A percentile compares a stretch with the other conserved stretches of the same genome.
phyloP scores from a whole-genome alignment of 2,329 filamentous ascomycete species.

The Verruconis gallopava region DNA sequence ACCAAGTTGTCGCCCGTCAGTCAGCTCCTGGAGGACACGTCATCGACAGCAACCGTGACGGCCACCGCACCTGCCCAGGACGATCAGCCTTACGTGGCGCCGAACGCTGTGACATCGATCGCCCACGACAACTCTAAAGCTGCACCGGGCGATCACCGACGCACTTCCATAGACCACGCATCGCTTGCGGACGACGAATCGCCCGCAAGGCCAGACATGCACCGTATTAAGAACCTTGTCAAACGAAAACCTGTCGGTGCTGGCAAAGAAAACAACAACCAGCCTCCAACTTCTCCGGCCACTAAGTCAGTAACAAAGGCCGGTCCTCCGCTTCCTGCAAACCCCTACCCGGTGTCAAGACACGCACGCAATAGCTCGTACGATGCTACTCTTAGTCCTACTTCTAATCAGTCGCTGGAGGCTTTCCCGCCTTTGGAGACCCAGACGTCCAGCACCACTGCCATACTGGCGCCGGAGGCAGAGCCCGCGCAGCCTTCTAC shows the following conservation, averaged over 20 bases:
- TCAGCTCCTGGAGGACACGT: neutral
- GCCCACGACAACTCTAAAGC: too few species aligned
- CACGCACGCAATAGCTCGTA: too few species aligned
- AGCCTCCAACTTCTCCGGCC: neutral
- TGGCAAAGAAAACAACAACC: neutral
- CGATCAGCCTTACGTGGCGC: neutral
- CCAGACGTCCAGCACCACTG: conserved; percentile 1
- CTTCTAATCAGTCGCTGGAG: conserved; percentile 4
- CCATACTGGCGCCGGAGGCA: neutral
- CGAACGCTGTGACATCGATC: neutral
- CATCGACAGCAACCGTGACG: neutral
- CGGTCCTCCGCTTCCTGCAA: neutral
- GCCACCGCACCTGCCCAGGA: neutral
- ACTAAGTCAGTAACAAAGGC: neutral
- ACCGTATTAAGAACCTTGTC: neutral
- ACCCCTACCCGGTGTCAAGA: neutral
- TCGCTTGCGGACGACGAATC: too few species aligned
- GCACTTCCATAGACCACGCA: too few species aligned
- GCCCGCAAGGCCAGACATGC: neutral
- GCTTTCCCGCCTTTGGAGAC: neutral
- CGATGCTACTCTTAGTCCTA: conserved; percentile 1
- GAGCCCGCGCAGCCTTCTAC: conserved; percentile 4
- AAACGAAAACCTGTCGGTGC: neutral
- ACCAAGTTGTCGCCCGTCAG: conserved; percentile 1
- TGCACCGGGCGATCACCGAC: too few species aligned